Conservation (phyloP, 768 basidiomycete genomes). For the Lactarius quietus region DNA sequence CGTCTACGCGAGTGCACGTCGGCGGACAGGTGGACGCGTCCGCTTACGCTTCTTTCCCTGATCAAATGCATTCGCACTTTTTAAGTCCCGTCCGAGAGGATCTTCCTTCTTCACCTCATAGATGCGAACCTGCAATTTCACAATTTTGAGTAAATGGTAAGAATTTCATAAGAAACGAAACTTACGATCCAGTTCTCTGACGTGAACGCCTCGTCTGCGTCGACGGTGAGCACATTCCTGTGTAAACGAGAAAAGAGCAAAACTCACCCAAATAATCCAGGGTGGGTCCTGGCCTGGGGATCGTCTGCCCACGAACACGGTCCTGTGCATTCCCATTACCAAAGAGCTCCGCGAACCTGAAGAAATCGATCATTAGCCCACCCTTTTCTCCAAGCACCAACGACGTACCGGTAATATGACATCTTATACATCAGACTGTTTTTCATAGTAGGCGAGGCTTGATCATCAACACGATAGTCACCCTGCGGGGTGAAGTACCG, state of each 20-base stretch:
- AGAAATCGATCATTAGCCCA: slow-evolving; percentile 1
- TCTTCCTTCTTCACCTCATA: slow-evolving; percentile 96
- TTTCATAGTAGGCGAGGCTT: slow-evolving; percentile 83
- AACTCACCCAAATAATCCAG: slow-evolving; percentile 83
- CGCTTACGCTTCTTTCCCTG: slow-evolving; percentile 89
- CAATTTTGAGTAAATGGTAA: not conserved
- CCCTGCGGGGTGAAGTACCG: slow-evolving; percentile 91
- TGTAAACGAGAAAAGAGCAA: not conserved
- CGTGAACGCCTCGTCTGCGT: slow-evolving; percentile 92
- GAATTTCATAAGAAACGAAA: slow-evolving; percentile 16
- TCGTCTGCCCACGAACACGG: slow-evolving; percentile 81
- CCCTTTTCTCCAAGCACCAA: not conserved
- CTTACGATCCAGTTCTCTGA: slow-evolving; percentile 99
- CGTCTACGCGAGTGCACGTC: slow-evolving; percentile 43
- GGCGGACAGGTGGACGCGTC: slow-evolving; percentile 60
- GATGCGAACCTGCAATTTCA: slow-evolving; percentile 67
- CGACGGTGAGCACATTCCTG: slow-evolving; percentile 5
- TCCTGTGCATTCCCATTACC: slow-evolving; percentile 72
- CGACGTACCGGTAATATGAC: slow-evolving; percentile 83
- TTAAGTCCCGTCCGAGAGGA: slow-evolving; percentile 82
- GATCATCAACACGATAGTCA: slow-evolving; percentile 89
- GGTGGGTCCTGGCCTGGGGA: slow-evolving; percentile 74
- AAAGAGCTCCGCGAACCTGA: slow-evolving; percentile 83
- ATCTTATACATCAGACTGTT: slow-evolving; percentile 99
- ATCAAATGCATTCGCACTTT: slow-evolving; percentile 79